Conservation (phyloP, 1,284 basidiomycete genomes). For the Anthracocystis panici-leucophaei region DNA sequence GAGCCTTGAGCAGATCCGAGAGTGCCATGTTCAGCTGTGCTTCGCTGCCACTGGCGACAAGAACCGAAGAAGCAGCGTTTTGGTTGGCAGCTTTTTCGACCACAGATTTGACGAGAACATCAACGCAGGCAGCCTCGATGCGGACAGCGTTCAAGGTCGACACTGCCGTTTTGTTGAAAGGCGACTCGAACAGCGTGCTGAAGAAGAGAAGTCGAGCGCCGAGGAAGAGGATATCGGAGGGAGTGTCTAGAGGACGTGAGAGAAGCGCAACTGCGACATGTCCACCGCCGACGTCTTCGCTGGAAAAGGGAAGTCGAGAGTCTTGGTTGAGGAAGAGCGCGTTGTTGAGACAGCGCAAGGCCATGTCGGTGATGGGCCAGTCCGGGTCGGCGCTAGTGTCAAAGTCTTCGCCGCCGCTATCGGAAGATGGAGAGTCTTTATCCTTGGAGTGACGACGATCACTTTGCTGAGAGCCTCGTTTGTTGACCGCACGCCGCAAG, state of each 20-base stretch:
- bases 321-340: constrained; percentile 57
- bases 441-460: constrained; percentile 23
- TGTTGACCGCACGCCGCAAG: constrained; percentile 31
- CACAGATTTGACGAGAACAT: constrained; percentile 28
- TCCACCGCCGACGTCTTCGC: constrained; percentile 49
- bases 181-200: constrained; percentile 61
- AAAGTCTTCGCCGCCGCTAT: constrained; percentile 27
- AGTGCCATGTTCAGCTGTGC: constrained; percentile 51
- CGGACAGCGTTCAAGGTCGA: constrained; percentile 35
- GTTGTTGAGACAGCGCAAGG: constrained; percentile 63
- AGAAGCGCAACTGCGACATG: constrained; percentile 43
- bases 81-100: constrained; percentile 19
- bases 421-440: constrained; percentile 21
- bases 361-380: constrained; percentile 55
- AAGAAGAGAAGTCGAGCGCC: constrained; percentile 59
- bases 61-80: constrained; percentile 13
- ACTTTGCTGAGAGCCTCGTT: constrained; percentile 20
- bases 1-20: constrained; percentile 57
- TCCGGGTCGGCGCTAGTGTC: constrained; percentile 30
- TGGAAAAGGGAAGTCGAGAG: constrained; percentile 39
- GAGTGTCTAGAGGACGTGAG: constrained; percentile 30
- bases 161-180: constrained; percentile 57
- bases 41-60: constrained; percentile 32
- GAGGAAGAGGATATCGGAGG: constrained; percentile 58
- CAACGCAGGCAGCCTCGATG: constrained; percentile 32